Conservation (phyloP, 176 grass and related monocot species). For the Paspalum notatum region DNA sequence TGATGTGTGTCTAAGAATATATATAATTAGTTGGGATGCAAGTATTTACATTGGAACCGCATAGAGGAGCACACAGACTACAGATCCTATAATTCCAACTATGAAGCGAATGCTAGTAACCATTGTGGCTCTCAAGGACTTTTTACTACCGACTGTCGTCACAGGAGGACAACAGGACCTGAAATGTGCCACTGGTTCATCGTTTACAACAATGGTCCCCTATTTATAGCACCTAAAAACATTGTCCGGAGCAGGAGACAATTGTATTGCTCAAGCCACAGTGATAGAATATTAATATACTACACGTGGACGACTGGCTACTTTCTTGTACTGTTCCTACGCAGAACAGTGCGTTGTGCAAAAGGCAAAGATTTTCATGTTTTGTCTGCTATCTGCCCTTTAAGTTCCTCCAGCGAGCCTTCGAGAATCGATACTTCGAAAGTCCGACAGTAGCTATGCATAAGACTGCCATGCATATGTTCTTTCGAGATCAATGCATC, state of each 20-base stretch:
- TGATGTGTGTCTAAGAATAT: neutral
- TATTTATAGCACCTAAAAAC: slow-evolving; percentile 39
- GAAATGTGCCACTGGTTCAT: neutral
- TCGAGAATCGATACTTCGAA: no score
- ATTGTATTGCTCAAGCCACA: slow-evolving; percentile 18
- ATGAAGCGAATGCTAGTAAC: slow-evolving; percentile 34
- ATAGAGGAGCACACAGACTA: slow-evolving; percentile 67
- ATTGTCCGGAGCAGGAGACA: neutral
- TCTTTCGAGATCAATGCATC: no score
- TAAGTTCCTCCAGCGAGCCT: no score
- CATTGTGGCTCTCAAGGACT: slow-evolving; percentile 27
- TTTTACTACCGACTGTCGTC: neutral
- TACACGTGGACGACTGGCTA: neutral
- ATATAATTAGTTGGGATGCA: slow-evolving; percentile 8
- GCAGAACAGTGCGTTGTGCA: neutral
- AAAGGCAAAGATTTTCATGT: neutral
- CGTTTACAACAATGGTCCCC: neutral
- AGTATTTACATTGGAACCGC: slow-evolving; percentile 63
- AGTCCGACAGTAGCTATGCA: no score
- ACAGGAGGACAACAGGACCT: neutral
- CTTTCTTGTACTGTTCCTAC: neutral
- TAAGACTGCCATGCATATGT: no score
- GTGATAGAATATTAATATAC: slow-evolving; percentile 22
- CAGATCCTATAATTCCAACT: slow-evolving; percentile 63
- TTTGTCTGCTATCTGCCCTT: no score